Evolutionary conservation across 2,329 filamentous ascomycete species (phyloP).

Genomic region (Penicillium sp.): DNA sequence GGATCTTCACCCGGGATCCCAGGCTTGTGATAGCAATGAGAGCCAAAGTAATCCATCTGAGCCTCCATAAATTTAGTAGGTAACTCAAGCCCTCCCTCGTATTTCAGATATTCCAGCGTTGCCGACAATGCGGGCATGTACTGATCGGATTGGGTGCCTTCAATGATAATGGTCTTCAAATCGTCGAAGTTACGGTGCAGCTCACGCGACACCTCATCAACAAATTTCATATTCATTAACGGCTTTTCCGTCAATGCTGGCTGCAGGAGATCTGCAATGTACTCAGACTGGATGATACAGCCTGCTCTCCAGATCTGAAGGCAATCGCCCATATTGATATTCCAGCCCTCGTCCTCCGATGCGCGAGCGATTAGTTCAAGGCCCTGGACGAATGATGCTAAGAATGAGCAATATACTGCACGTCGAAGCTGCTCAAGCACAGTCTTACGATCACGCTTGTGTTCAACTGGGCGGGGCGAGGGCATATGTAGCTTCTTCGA

Average conservation of each 20-base stretch:
- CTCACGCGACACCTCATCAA: conserved; percentile 56
- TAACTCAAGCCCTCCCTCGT: conserved; percentile 61
- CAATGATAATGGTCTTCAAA: conserved; percentile 61
- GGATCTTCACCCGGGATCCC: conserved; percentile 57
- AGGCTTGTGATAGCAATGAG: conserved; percentile 64
- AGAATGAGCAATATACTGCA: conserved; percentile 65
- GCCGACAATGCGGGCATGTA: conserved; percentile 65
- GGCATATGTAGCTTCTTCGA: conserved; percentile 54
- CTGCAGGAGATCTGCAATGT: conserved; percentile 64
- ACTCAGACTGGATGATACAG: conserved; percentile 72
- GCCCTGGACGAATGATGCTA: conserved; percentile 68
- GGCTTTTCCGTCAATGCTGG: conserved; percentile 32
- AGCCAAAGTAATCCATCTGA: conserved; percentile 72
- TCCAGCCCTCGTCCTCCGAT: conserved; percentile 64
- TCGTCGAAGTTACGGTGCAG: conserved; percentile 55
- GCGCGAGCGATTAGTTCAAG: conserved; percentile 66
- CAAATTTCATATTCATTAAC: conserved; percentile 45
- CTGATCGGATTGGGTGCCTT: conserved; percentile 60
- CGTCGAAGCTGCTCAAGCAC: conserved; percentile 64
- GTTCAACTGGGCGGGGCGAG: conserved; percentile 39
- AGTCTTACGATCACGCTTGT: conserved; percentile 38
- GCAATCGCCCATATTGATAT: conserved; percentile 45
- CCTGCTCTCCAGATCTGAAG: conserved; percentile 68
- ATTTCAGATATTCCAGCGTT: conserved; percentile 70
- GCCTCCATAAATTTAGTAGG: conserved; percentile 73